A percentile compares a stretch with the other conserved stretches of the same genome.
Evolutionary conservation across 352 stramenopile species (phyloP).

Genomic region (Phytophthora citricola): DNA sequence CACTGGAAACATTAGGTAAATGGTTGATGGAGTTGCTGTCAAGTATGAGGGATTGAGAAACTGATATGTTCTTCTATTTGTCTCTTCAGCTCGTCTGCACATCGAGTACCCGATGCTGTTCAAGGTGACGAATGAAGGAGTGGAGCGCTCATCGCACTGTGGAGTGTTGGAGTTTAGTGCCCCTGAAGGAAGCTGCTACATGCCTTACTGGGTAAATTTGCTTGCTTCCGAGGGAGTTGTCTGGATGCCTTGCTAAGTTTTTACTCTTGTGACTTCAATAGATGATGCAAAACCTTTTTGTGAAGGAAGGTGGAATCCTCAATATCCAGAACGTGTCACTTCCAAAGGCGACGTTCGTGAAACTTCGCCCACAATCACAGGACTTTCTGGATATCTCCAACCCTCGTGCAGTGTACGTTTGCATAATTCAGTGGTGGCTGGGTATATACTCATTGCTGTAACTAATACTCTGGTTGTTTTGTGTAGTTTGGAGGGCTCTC

Average conservation of each 20-base stretch:
- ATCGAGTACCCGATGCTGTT: constrained; percentile 99
- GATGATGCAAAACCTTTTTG: constrained; percentile 99
- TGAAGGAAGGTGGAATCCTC: constrained; percentile 93
- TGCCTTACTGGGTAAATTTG: constrained; percentile 96
- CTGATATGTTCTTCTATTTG: constrained; percentile 19
- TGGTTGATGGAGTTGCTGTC: not conserved
- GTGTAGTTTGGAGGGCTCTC: constrained; percentile 73
- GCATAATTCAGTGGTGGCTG: not conserved
- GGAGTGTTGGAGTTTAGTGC: constrained; percentile 99
- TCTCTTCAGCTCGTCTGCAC: constrained; percentile 79
- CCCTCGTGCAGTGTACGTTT: constrained; percentile 95
- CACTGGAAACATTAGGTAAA: constrained; percentile 95
- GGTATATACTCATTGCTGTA: constrained; percentile 3
- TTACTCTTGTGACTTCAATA: constrained; percentile 23
- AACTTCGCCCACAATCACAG: constrained; percentile 98
- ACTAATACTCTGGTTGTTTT: constrained; percentile 4
- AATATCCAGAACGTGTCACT: constrained; percentile 97
- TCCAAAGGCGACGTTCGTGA: constrained; percentile 98
- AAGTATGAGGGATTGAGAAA: not conserved
- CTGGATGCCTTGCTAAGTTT: not conserved
- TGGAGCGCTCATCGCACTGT: constrained; percentile 94
- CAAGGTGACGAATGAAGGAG: constrained; percentile 91
- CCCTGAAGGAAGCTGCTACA: constrained; percentile 97
- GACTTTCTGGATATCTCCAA: constrained; percentile 99
- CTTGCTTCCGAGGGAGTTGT: not conserved